phyloP scores from a whole-genome alignment of 805 yeast species.

The Pichia membranifaciens region DNA sequence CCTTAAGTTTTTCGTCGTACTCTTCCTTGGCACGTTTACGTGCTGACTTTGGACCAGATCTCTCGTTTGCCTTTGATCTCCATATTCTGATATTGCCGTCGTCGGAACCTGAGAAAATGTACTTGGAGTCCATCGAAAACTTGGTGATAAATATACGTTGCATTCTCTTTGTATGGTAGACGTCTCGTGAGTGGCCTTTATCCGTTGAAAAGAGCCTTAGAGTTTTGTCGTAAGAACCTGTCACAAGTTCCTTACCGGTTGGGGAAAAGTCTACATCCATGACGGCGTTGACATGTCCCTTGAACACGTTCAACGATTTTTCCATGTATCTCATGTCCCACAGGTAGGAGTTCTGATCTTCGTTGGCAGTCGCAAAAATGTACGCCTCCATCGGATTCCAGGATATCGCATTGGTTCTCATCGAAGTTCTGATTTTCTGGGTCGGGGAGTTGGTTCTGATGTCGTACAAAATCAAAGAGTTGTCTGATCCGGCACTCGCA shows the following conservation, averaged over 20 bases:
- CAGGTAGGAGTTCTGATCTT: conserved; percentile 88
- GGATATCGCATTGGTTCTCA: conserved; percentile 78
- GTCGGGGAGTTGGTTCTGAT: conserved; percentile 86
- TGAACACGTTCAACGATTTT: conserved; percentile 75
- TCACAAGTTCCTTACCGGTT: conserved; percentile 92
- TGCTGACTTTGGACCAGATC: conserved; percentile 74
- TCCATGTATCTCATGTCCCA: conserved; percentile 95
- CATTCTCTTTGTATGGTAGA: conserved; percentile 97
- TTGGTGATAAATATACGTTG: conserved; percentile 84
- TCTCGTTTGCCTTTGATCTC: conserved; percentile 83
- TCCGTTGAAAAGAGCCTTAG: conserved; percentile 62
- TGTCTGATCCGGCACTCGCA: conserved; percentile 88
- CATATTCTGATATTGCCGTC: conserved; percentile 94
- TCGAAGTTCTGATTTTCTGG: conserved; percentile 76
- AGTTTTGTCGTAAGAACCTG: conserved; percentile 94
- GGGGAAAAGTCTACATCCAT: conserved; percentile 94
- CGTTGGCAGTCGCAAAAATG: conserved; percentile 85
- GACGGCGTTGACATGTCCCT: conserved; percentile 95
- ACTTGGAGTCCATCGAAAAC: conserved; percentile 84
- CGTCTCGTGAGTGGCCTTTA: conserved; percentile 90
- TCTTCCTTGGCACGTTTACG: conserved; percentile 78
- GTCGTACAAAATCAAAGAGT: conserved; percentile 86
- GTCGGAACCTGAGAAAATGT: conserved; percentile 86
- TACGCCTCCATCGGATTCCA: conserved; percentile 99
- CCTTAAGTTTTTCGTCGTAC: conserved; percentile 87